Base-by-base conservation (phyloP, 2,329 filamentous ascomycete genomes). In the Dothistroma septosporum region DNA sequence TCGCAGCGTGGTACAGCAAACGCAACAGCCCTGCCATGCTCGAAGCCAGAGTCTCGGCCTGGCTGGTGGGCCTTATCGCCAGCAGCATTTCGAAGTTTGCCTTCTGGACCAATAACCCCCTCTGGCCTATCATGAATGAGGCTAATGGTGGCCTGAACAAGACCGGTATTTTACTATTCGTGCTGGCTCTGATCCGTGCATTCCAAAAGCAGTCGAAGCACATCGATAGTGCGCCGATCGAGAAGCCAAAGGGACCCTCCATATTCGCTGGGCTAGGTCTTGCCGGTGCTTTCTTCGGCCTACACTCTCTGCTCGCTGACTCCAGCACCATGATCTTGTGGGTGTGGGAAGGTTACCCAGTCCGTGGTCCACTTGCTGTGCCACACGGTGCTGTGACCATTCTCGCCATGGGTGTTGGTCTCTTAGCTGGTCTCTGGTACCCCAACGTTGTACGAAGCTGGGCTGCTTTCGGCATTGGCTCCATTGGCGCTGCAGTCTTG, bases 251-350 rank as follows among this genome's bases (percentile, higher is more conserved):
- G 61, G 87, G 89, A 0, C 92, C 90, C 16, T 82, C 87, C 0
- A 66, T 88, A 7, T 80, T 96, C 48, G 86, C 91, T 32, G 89
- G 87, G 10, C 76, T 94, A 53, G 91, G 94, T 61, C 76, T 97
- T 58, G 92, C 85, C 24, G 93, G 92, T 32, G 76, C 97, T 8
- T 83, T 97, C 72, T 99, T 99, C 71, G 90, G 85, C 5, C 82
- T 97, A 71, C 94, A 97, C 74, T 97, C 92, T 0, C 81, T 99
- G 10, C 83, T 99, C 11, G 97, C 94, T 0, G 94, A 99, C 74
- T 96, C 92, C 0, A 97, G 94, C 79, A 99, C 94, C 57, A 97
- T 99, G 92, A 97, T 97, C 60, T 83, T 92, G 16, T 99, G 94
- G 94, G 91, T 91, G 2, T 99, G 94, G 94, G 92, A 97, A 69